phyloP scores from a whole-genome alignment of 2,329 filamentous ascomycete genomes.

The Sporothrix dimorphospora region DNA sequence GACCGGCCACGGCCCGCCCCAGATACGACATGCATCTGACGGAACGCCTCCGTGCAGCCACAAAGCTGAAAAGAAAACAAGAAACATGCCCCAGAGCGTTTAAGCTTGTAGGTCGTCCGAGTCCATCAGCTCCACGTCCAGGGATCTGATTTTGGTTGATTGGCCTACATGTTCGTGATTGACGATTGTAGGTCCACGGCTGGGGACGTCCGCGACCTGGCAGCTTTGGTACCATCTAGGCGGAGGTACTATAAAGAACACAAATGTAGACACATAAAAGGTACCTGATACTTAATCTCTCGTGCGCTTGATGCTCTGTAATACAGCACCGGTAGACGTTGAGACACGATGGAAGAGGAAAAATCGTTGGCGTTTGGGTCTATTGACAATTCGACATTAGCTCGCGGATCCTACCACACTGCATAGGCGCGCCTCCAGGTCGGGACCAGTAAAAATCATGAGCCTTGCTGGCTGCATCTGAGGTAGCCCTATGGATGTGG shows the following conservation, averaged over 20 bases:
- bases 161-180: background rate
- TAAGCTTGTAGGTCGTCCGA: background rate
- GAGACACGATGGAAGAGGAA: background rate
- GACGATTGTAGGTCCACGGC: background rate
- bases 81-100: background rate
- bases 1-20: background rate
- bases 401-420: background rate
- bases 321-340: background rate
- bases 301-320: too few relatives aligned
- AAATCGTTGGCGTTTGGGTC: background rate
- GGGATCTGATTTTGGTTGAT: background rate
- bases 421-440: background rate
- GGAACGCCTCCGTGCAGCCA: background rate
- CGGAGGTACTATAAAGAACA: too few relatives aligned
- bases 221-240: too few relatives aligned
- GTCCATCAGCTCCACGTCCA: background rate
- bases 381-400: background rate
- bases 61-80: too few relatives aligned
- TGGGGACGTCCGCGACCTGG: background rate
- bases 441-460: background rate
- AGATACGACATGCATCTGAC: constrained; percentile 10
- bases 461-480: background rate
- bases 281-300: too few relatives aligned
- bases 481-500: background rate
- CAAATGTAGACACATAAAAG: too few relatives aligned